phyloP scores from a whole-genome alignment of 2,329 filamentous ascomycete genomes.

The Emmonsia crescens region DNA sequence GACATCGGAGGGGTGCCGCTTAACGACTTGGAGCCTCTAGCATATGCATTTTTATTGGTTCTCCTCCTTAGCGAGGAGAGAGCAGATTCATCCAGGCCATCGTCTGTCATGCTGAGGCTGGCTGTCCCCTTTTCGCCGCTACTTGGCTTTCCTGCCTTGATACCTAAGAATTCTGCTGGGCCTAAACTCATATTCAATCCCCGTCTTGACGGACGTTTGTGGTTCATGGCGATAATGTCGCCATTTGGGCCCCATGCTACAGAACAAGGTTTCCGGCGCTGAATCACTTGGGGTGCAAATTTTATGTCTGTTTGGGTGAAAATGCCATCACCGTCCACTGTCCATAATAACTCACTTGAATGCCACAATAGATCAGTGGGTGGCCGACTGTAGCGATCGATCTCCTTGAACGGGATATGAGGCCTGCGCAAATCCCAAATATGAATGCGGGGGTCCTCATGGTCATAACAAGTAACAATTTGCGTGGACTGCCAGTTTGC shows the following conservation, averaged over 20 bases:
- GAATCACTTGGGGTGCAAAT: slow-evolving; percentile 47
- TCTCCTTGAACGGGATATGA: slow-evolving; percentile 50
- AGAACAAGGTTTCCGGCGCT: slow-evolving; percentile 46
- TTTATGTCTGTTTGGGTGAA: slow-evolving; percentile 55
- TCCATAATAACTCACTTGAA: slow-evolving; percentile 54
- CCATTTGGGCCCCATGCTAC: slow-evolving; percentile 48
- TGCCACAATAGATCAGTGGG: slow-evolving; percentile 54
- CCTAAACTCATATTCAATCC: slow-evolving; percentile 27
- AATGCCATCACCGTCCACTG: slow-evolving; percentile 49
- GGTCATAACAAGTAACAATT: slow-evolving; percentile 51
- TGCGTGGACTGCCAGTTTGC: slow-evolving; percentile 51
- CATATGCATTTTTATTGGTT: slow-evolving; percentile 35
- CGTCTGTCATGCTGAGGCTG: slow-evolving; percentile 45
- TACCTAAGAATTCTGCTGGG: slow-evolving; percentile 30
- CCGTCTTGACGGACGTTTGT: slow-evolving; percentile 39
- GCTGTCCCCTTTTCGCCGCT: slow-evolving; percentile 35
- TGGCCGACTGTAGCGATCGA: slow-evolving; percentile 44
- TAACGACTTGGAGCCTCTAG: slow-evolving; percentile 42
- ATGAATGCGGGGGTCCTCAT: slow-evolving; percentile 50
- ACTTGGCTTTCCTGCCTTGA: slow-evolving; percentile 32
- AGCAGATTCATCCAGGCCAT: slow-evolving; percentile 46
- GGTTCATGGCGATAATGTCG: slow-evolving; percentile 44
- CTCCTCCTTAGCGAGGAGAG: slow-evolving; percentile 40
- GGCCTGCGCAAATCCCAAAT: slow-evolving; percentile 55
- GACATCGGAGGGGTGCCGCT: slow-evolving; percentile 43